Evolutionary conservation across 2,329 filamentous ascomycete genomes (phyloP).

Genomic region (Moelleriella libera): DNA sequence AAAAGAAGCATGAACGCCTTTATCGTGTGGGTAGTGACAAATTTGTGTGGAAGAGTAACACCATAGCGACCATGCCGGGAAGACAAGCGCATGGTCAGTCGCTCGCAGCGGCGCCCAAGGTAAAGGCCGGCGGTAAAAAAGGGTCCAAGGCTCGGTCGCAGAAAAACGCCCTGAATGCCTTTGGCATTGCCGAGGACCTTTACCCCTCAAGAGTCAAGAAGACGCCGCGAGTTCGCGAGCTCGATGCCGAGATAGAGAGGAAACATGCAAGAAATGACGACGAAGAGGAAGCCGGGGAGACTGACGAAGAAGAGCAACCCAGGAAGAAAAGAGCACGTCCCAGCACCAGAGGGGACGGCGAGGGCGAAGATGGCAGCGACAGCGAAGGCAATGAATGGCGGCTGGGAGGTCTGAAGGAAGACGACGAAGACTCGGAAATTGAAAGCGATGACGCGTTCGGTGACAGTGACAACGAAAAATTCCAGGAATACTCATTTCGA

Average conservation of each 20-base stretch:
- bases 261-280: constrained; percentile 30
- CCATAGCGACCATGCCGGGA: constrained; percentile 33
- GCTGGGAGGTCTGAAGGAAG: constrained; percentile 45
- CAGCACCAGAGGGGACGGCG: constrained; percentile 33
- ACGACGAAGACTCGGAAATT: constrained; percentile 49
- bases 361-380: constrained; percentile 63
- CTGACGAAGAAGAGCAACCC: constrained; percentile 32
- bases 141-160: constrained; percentile 31
- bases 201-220: constrained; percentile 31
- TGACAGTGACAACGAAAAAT: constrained; percentile 74
- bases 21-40: neutral
- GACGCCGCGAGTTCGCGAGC: constrained; percentile 35
- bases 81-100: constrained; percentile 44
- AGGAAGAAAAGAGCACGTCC: constrained; percentile 27
- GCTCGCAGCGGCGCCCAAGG: constrained; percentile 24
- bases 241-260: constrained; percentile 31
- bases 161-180: constrained; percentile 40
- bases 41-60: neutral
- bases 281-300: constrained; percentile 33
- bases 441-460: constrained; percentile 72
- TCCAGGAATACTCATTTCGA: constrained; percentile 54
- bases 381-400: constrained; percentile 79
- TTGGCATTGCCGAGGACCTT: constrained; percentile 40
- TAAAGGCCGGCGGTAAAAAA: constrained; percentile 21
- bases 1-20: too few species aligned